A percentile compares a stretch with the other conserved stretches of the same genome.
These are phyloP conservation scores for Candida verbasci DNA, from an alignment of 805 yeast genomes.

Conservation along the genomic window DNA sequence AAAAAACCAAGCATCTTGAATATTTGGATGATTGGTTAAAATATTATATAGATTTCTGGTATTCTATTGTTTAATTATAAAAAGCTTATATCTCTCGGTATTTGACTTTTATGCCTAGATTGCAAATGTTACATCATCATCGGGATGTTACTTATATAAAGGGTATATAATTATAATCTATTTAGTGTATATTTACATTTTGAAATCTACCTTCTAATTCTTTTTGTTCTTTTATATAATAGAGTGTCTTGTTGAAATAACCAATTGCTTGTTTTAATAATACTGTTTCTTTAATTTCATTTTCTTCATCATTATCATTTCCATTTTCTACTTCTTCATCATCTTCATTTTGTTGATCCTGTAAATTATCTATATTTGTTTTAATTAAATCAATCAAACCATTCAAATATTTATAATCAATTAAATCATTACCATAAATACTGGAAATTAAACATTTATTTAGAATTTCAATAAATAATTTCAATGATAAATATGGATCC, in stretches of 20 bases:
- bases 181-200: constrained; percentile 29
- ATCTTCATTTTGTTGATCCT: constrained; percentile 14
- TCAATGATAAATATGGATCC: constrained; percentile 70
- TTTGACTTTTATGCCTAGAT: too few relatives aligned
- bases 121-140: too few relatives aligned
- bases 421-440: constrained; percentile 69
- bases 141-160: too few relatives aligned
- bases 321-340: constrained; percentile 4
- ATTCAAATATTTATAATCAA: constrained; percentile 72
- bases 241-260: constrained; percentile 63
- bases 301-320: constrained; percentile 5
- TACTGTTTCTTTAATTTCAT: constrained; percentile 16
- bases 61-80: too few relatives aligned
- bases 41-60: too few relatives aligned
- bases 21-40: too few relatives aligned
- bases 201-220: constrained; percentile 66
- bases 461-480: constrained; percentile 84
- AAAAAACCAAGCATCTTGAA: too few relatives aligned
- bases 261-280: constrained; percentile 24
- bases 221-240: constrained; percentile 65
- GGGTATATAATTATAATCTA: not conserved
- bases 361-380: constrained; percentile 52
- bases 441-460: constrained; percentile 82
- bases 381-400: constrained; percentile 81
- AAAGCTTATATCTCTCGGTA: too few relatives aligned